These are phyloP conservation scores for Hyphopichia khmerensis DNA, from an alignment of 1,139 yeast species.

Conservation along the genomic window DNA sequence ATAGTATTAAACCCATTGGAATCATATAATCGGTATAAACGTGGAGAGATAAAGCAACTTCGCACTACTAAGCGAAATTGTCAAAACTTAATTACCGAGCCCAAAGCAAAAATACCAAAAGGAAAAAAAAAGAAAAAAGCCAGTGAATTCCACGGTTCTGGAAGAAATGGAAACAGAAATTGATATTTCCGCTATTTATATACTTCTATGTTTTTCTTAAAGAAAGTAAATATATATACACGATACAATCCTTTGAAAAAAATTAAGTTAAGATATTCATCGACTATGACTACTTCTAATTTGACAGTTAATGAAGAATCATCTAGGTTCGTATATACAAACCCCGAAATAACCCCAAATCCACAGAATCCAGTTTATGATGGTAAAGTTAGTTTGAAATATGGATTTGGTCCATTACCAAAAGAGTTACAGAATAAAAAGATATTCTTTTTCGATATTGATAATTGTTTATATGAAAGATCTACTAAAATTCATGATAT, in stretches of 20 bases:
- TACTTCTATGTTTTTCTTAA: too few relatives aligned
- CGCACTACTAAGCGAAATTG: too few relatives aligned
- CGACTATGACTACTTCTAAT: slow-evolving; percentile 1
- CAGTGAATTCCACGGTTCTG: too few relatives aligned
- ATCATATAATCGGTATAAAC: too few relatives aligned
- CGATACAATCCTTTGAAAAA: background rate
- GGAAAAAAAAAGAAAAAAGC: too few relatives aligned
- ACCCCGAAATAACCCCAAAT: slow-evolving; percentile 7
- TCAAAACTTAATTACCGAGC: too few relatives aligned
- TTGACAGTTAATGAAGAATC: background rate
- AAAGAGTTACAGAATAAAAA: slow-evolving; percentile 25
- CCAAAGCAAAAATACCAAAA: too few relatives aligned
- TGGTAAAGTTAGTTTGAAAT: slow-evolving; percentile 37
- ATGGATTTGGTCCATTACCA: slow-evolving; percentile 49
- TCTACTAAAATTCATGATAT: slow-evolving; percentile 76
- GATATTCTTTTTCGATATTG: slow-evolving; percentile 87
- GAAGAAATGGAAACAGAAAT: too few relatives aligned
- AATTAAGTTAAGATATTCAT: background rate
- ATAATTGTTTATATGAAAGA: slow-evolving; percentile 80
- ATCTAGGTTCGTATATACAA: background rate
- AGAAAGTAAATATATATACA: background rate
- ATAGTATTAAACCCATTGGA: background rate
- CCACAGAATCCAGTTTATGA: slow-evolving; percentile 20
- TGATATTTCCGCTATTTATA: too few relatives aligned
- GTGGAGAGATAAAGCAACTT: too few relatives aligned